These are phyloP conservation scores for Sporisorium exsertum DNA, from an alignment of 1,284 basidiomycete species.

Conservation along the genomic window DNA sequence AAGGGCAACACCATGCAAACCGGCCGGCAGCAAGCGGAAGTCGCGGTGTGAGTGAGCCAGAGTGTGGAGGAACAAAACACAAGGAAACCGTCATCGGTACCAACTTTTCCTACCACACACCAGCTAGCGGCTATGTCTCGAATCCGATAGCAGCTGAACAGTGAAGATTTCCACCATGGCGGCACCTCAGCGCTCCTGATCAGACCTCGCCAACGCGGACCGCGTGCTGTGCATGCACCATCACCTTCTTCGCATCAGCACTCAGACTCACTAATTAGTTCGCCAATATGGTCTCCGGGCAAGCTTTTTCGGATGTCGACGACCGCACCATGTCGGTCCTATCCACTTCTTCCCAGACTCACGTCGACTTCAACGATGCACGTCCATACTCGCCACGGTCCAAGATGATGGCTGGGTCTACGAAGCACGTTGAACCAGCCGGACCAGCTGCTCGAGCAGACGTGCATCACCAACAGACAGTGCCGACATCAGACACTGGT, in stretches of 20 bases:
- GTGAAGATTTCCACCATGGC: not conserved
- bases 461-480: not conserved
- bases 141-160: not conserved
- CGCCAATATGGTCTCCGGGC: conserved; percentile 5
- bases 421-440: not conserved
- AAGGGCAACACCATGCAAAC: not conserved
- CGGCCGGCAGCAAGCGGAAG: not conserved
- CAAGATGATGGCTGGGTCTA: conserved; percentile 17
- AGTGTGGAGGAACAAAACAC: not conserved
- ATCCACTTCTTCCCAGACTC: conserved; percentile 39
- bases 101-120: not conserved
- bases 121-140: not conserved
- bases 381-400: conserved; percentile 12
- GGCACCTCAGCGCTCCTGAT: not conserved
- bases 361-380: conserved; percentile 24
- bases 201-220: not conserved
- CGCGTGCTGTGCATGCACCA: not conserved
- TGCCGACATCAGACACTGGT: not conserved
- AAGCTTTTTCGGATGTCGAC: conserved; percentile 13
- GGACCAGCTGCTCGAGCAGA: not conserved
- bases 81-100: not conserved
- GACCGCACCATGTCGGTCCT: conserved; percentile 25
- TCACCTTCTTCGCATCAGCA: not conserved
- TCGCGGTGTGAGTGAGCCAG: not conserved
- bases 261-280: not conserved